Percentiles rank a stretch among this genome's conserved stretches.
These are phyloP conservation scores for Fraxinus sp. DNA, from an alignment of 305 asterid species.

Conservation along the genomic window DNA sequence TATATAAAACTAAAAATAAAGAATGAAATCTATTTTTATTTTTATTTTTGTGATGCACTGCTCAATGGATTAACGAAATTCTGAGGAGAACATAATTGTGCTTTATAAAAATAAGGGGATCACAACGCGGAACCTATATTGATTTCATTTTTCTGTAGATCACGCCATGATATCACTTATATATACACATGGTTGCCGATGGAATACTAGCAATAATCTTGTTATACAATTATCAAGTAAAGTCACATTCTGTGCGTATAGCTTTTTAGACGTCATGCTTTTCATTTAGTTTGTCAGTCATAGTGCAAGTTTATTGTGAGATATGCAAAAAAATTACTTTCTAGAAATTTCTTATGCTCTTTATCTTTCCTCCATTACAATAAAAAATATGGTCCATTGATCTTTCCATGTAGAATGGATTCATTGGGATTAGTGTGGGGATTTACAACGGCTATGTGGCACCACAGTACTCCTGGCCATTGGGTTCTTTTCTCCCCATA, in stretches of 20 bases:
- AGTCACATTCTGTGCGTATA: not conserved
- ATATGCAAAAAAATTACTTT: not conserved
- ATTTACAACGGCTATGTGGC: not conserved
- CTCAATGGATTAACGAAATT: not conserved
- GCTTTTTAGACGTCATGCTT: not conserved
- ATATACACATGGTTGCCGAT: not conserved
- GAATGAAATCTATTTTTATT: not conserved
- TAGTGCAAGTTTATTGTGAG: not conserved
- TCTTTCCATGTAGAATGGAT: too few species aligned
- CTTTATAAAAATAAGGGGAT: not conserved
- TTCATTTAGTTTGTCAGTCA: not conserved
- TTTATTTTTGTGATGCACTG: not conserved
- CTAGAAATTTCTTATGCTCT: not conserved
- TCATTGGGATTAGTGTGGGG: not conserved
- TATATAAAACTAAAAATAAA: not conserved
- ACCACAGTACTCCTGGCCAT: not conserved
- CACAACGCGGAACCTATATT: not conserved
- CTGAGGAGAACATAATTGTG: not conserved
- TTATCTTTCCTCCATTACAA: not conserved
- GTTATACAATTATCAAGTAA: not conserved
- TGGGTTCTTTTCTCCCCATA: not conserved
- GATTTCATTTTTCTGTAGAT: not conserved
- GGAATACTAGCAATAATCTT: not conserved
- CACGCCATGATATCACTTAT: not conserved
- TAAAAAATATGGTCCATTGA: not conserved